Conservation (phyloP, 2,329 filamentous ascomycete species). For the Alternaria triticimaculans region DNA sequence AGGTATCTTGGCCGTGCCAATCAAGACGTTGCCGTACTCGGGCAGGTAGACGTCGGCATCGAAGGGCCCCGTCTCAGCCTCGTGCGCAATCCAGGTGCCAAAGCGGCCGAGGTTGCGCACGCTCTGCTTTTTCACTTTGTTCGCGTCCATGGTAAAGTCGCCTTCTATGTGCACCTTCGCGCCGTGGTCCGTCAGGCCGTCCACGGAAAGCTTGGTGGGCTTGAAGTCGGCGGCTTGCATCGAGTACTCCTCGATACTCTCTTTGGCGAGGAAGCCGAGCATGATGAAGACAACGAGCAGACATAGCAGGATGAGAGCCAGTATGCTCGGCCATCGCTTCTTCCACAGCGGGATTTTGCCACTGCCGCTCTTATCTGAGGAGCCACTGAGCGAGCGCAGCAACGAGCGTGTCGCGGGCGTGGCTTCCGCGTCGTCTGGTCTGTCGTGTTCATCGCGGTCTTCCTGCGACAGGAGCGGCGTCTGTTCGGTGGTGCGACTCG, state of each 20-base stretch:
- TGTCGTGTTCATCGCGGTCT: slow-evolving; percentile 30
- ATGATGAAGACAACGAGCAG: slow-evolving; percentile 72
- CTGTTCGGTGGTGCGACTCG: slow-evolving; percentile 46
- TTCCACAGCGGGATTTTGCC: slow-evolving; percentile 42
- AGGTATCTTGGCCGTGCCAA: slow-evolving; percentile 80
- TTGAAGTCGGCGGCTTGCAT: slow-evolving; percentile 82
- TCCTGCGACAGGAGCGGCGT: slow-evolving; percentile 49
- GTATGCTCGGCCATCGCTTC: slow-evolving; percentile 76
- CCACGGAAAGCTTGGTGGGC: slow-evolving; percentile 82
- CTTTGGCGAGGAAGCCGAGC: slow-evolving; percentile 83
- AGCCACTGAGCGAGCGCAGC: slow-evolving; percentile 42
- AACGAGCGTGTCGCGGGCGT: slow-evolving; percentile 48
- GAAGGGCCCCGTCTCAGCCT: slow-evolving; percentile 76
- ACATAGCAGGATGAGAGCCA: slow-evolving; percentile 73
- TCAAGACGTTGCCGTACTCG: slow-evolving; percentile 76
- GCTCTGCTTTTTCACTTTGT: slow-evolving; percentile 72
- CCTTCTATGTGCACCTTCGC: slow-evolving; percentile 82
- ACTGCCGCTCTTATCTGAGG: slow-evolving; percentile 21
- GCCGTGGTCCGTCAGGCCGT: slow-evolving; percentile 80
- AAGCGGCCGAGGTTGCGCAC: slow-evolving; percentile 78
- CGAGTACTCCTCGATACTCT: slow-evolving; percentile 82
- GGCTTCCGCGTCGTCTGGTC: slow-evolving; percentile 24
- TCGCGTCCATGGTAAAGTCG: slow-evolving; percentile 80
- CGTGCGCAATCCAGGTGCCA: slow-evolving; percentile 79
- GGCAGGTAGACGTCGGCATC: slow-evolving; percentile 80